These are phyloP conservation scores for Rhododendron simsii DNA, from an alignment of 148 eudicot genomes.

Conservation along the genomic window DNA sequence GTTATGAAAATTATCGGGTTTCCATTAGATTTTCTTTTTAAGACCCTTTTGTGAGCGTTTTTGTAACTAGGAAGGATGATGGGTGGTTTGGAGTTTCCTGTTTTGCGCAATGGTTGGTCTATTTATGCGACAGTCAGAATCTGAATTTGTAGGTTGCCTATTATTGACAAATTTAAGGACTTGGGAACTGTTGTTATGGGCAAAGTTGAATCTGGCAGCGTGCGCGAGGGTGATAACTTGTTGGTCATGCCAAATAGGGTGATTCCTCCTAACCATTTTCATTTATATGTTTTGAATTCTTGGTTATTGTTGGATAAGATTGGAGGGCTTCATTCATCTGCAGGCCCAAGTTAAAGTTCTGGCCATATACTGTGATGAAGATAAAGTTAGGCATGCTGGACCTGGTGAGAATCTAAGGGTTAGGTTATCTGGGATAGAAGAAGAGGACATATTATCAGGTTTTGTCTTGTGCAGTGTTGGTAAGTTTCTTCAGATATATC, in stretches of 20 bases:
- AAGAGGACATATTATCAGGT: conserved; percentile 75
- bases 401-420: conserved; percentile 90
- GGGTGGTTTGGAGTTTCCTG: background rate
- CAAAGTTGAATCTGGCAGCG: conserved; percentile 78
- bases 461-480: conserved; percentile 64
- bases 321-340: background rate
- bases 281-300: too few relatives aligned
- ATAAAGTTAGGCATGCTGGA: conserved; percentile 69
- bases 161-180: conserved; percentile 82
- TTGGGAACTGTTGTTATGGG: conserved; percentile 95
- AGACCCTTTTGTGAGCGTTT: too few relatives aligned
- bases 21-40: too few relatives aligned
- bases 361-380: conserved; percentile 65
- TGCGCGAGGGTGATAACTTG: conserved; percentile 69
- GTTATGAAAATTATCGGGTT: too few relatives aligned
- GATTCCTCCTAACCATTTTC: background rate
- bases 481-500: conserved; percentile 24
- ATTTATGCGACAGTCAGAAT: too few relatives aligned
- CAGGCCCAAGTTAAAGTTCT: conserved; percentile 83
- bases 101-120: too few relatives aligned
- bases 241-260: conserved; percentile 92
- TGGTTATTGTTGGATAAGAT: background rate
- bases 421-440: conserved; percentile 80
- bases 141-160: conserved; percentile 54
- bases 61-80: too few relatives aligned